Evolutionary conservation across 768 basidiomycete species (phyloP), one percentile per base, ranked within the genome.

Genomic region (Xerocomellus dryophilus): DNA sequence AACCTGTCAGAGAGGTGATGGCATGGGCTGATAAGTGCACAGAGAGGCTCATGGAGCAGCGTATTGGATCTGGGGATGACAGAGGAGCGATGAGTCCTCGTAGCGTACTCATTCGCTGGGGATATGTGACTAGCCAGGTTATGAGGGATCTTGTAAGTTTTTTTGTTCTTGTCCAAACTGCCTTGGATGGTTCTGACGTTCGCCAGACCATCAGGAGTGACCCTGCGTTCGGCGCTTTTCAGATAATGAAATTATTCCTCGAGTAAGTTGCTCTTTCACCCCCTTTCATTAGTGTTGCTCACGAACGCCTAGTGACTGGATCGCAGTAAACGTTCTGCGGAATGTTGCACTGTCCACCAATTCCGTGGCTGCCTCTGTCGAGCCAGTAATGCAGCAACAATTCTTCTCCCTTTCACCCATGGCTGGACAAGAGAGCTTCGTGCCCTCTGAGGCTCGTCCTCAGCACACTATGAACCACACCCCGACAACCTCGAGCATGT

Each of bases 21-120:
- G 76, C 83, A 5, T 93, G 92, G 91, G 91, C 91, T 20, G 92
- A 94, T 68, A 90, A 90, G 67, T 92, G 90, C 69, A 90, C 88
- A 56, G 91, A 92, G 64, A 75, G 85, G 57, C 73, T 93, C 57
- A 91, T 93, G 86, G 87, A 78, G 74, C 66, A 83, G 75, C 81
- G 86, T 39, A 74, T 74, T 38, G 78, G 76, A 53, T 77, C 78
- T 48, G 73, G 74, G 44, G 90, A 92, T 59, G 91, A 93, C 54
- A 78, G 88, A 62, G 77, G 84, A 54, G 83, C 85, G 15, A 84
- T 93, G 86, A 91, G 88, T 69, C 90, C 91, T 43, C 78, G 92
- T 58, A 92, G 90, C 66, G 82, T 93, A 49, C 77, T 94, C 65
- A 91, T 93, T 68, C 84, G 91, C 51, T 93, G 90, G 91, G 89